These are phyloP conservation scores for Beauveria varroae DNA, from an alignment of 2,329 filamentous ascomycete genomes.

Conservation along the genomic window DNA sequence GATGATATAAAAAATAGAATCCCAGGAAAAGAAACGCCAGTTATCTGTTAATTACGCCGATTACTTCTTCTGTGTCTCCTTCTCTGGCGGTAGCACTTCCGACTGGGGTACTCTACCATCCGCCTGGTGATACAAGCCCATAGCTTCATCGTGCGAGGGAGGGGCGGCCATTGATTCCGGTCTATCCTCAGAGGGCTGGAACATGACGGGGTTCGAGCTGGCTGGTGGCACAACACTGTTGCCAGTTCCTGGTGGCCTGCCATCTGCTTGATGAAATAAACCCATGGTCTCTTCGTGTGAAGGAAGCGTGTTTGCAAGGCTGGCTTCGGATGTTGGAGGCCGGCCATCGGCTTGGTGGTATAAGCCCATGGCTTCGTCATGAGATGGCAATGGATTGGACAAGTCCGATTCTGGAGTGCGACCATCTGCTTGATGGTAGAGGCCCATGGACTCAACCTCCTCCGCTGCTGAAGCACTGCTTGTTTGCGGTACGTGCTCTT, in stretches of 20 bases:
- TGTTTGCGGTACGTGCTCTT: not conserved
- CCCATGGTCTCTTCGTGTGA: conserved; percentile 23
- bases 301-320: not conserved
- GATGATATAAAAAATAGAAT: not conserved
- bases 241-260: conserved; percentile 6
- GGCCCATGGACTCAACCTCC: conserved; percentile 21
- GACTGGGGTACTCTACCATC: conserved; percentile 17
- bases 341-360: conserved; percentile 26
- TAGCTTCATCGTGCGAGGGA: conserved; percentile 21
- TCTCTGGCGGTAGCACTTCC: conserved; percentile 17
- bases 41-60: not conserved
- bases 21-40: not conserved
- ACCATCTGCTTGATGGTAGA: conserved; percentile 26
- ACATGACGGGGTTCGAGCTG: not conserved
- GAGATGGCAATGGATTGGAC: conserved; percentile 13
- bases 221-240: not conserved
- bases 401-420: not conserved
- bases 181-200: not conserved
- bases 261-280: conserved; percentile 25
- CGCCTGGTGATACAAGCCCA: conserved; percentile 26
- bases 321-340: not conserved
- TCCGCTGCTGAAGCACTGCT: conserved; percentile 10
- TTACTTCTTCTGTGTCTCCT: conserved; percentile 13
- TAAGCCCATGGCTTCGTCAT: conserved; percentile 23
- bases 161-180: conserved; percentile 9